Percentiles rank a stretch among this genome's conserved stretches.
phyloP scores from a whole-genome alignment of 2,329 filamentous ascomycete genomes.

The Juglanconis sp. region DNA sequence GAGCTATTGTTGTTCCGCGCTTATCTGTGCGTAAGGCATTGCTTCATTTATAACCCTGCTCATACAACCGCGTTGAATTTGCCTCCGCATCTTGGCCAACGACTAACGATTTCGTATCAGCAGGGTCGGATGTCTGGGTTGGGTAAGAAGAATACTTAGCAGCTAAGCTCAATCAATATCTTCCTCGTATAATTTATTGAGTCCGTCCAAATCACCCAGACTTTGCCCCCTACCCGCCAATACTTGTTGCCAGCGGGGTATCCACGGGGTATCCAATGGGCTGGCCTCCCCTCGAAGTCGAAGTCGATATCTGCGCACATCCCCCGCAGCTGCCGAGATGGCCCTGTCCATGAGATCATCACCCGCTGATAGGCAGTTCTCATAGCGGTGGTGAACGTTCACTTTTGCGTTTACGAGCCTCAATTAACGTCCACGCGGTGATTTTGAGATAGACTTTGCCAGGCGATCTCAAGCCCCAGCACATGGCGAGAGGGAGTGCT shows the following conservation, averaged over 20 bases:
- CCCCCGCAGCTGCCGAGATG: background rate
- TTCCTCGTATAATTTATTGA: background rate
- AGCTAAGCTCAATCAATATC: background rate
- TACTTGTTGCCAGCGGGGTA: background rate
- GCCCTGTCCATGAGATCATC: background rate
- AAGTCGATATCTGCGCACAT: background rate
- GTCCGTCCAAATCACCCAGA: background rate
- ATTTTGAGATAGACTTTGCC: background rate
- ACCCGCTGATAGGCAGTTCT: background rate
- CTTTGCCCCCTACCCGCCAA: background rate
- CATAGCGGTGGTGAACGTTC: background rate
- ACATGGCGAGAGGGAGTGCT: too few species aligned
- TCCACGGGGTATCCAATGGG: background rate
- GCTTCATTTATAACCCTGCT: background rate
- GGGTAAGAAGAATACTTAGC: background rate
- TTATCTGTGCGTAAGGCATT: background rate
- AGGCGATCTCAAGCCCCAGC: background rate
- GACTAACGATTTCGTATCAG: background rate
- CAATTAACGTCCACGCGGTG: background rate
- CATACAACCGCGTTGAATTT: background rate
- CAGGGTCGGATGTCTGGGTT: background rate
- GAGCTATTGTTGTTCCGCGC: background rate
- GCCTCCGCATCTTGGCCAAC: background rate
- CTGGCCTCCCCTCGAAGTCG: background rate
- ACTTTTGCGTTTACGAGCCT: too few species aligned